Evolutionary conservation across 2,329 filamentous ascomycete genomes (phyloP).

Genomic region (Pseudogymnoascus sp.): DNA sequence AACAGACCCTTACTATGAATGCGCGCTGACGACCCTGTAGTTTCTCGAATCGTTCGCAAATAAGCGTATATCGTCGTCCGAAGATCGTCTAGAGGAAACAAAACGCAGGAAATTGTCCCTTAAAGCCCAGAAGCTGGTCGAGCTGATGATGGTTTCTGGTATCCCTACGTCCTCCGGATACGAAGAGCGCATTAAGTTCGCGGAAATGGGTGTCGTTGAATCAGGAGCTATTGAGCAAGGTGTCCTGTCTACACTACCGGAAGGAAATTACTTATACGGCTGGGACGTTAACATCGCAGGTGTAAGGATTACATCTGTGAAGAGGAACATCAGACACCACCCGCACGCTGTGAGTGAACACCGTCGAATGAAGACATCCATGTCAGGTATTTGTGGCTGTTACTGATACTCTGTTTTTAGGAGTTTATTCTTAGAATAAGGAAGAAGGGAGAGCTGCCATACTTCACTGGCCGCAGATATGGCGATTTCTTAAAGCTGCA

Average conservation of each 20-base stretch:
- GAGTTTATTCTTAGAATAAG: slow-evolving; percentile 89
- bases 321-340: slow-evolving; percentile 82
- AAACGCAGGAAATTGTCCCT: slow-evolving; percentile 86
- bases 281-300: slow-evolving; percentile 97
- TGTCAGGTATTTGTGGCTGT: background rate
- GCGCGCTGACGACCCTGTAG: slow-evolving; percentile 38
- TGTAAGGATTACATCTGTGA: slow-evolving; percentile 71
- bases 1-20: background rate
- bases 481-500: slow-evolving; percentile 79
- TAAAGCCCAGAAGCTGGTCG: slow-evolving; percentile 92
- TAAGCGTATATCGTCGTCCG: slow-evolving; percentile 94
- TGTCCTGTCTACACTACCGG: slow-evolving; percentile 75
- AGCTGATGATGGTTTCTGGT: slow-evolving; percentile 99
- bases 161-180: slow-evolving; percentile 94
- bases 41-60: slow-evolving; percentile 96
- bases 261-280: slow-evolving; percentile 86
- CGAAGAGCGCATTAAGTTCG: slow-evolving; percentile 93
- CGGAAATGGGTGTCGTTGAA: slow-evolving; percentile 94
- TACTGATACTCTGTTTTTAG: slow-evolving; percentile 34
- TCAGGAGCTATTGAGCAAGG: slow-evolving; percentile 87
- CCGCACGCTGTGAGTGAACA: slow-evolving; percentile 68
- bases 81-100: slow-evolving; percentile 91
- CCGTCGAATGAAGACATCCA: background rate
- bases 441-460: slow-evolving; percentile 64
- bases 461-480: slow-evolving; percentile 78